Base-by-base conservation (phyloP, 2,329 filamentous ascomycete species). In the Leptographium wingfieldii region DNA sequence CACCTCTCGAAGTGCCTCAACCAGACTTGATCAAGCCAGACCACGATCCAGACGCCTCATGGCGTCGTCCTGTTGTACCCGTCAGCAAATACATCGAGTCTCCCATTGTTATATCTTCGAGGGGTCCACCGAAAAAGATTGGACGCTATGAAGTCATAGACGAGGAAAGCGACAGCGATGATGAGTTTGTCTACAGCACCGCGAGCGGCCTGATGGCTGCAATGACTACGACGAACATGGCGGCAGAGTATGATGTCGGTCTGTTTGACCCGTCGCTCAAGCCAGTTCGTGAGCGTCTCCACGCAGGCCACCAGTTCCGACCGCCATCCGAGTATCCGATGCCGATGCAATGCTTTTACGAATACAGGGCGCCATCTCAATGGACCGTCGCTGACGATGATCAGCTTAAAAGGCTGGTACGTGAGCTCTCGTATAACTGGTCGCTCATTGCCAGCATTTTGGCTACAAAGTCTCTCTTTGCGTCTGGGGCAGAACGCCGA, bases 341-440 rank as follows among this genome's bases (percentile, higher is more conserved):
- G 92, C 94, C 94, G 1, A 82, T 86, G 1, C 87, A 92, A 66
- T 84, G 81, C 58, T 99, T 97, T 73, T 97, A 95, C 68, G 92
- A 99, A 71, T 87, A 83, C 63, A 82, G 94, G 48, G 84, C 80
- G 58, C 86, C 91, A 2, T 97, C 94, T 3, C 91, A 96, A 68
- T 99, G 94, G 94, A 90, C 90, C 0, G 81, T 84, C 69, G 79
- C 86, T 3, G 94, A 99, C 70, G 94, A 99, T 66, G 92, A 97
- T 66, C 90, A 95, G 71, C 77, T 99, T 7, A 86, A 89, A 59
- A 81, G 80, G 54, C 78, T 95, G 49, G 94, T 96, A 22, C 88
- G 90, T 66, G 90, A 97, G 64, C 95, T 94, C 68, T 90, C 90
- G 0, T 97, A 96, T 76, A 99, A 99, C 67, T 99, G 94, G 94